A percentile compares a stretch with the other conserved stretches of the same genome.
Conservation (phyloP, 148 eudicot species). For the Vaccinium vitisidaea region DNA sequence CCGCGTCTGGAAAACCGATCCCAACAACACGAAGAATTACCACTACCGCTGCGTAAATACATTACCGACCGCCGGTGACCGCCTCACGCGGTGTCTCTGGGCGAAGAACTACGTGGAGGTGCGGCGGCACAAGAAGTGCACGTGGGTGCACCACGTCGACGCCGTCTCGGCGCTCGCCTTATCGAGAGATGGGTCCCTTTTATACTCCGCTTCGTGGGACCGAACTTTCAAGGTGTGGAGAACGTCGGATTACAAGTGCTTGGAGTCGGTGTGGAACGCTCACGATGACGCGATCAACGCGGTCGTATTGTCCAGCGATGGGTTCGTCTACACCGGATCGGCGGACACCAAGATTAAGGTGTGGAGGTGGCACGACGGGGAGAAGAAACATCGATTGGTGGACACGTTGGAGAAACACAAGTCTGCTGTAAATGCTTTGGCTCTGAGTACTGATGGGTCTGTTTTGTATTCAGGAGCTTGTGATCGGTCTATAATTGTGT, state of each 20-base stretch:
- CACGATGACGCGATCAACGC: conserved; percentile 94
- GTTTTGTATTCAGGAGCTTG: conserved; percentile 81
- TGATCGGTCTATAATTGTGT: conserved; percentile 72
- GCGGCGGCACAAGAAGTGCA: conserved; percentile 54
- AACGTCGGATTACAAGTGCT: conserved; percentile 56
- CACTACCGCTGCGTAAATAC: conserved; percentile 48
- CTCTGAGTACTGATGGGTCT: conserved; percentile 51
- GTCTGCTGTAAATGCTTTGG: conserved; percentile 78
- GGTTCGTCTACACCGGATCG: conserved; percentile 72
- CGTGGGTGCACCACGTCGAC: conserved; percentile 93
- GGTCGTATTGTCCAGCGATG: conserved; percentile 45
- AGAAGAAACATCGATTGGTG: conserved; percentile 38
- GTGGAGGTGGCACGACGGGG: conserved; percentile 42
- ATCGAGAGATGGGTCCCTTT: conserved; percentile 44
- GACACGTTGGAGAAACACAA: conserved; percentile 57
- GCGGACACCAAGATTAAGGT: conserved; percentile 74
- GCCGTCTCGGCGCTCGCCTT: conserved; percentile 64
- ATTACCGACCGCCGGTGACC: conserved; percentile 60
- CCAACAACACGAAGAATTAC: background rate
- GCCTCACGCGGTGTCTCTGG: conserved; percentile 36
- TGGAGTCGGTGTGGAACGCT: conserved; percentile 64
- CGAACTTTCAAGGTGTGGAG: conserved; percentile 75
- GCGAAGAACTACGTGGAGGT: conserved; percentile 67
- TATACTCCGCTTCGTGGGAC: conserved; percentile 89
- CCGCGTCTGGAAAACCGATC: conserved; percentile 62